Conservation (phyloP, 2,329 filamentous ascomycete species). For the Hirsutella minnesotensis region DNA sequence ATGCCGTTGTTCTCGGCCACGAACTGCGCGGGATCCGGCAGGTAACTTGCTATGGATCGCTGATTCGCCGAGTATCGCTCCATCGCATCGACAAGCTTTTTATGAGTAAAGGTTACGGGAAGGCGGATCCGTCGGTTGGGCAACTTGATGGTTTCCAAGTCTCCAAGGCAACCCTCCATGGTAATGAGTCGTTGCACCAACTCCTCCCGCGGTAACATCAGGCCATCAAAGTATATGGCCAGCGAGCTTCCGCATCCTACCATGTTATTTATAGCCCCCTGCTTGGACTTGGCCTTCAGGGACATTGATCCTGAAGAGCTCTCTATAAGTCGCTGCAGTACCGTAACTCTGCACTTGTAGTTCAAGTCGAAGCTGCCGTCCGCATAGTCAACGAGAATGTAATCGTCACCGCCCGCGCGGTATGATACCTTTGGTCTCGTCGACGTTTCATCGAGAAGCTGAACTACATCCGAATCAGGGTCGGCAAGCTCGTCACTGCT, state of each 20-base stretch:
- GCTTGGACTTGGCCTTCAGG: background rate
- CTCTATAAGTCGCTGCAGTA: background rate
- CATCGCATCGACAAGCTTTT: background rate
- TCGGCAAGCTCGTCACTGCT: too few relatives aligned
- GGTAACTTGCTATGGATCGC: background rate
- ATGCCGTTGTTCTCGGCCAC: background rate
- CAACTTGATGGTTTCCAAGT: background rate
- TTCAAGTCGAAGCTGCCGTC: background rate
- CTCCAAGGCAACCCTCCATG: background rate
- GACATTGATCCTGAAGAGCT: background rate
- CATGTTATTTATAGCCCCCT: background rate
- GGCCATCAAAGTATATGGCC: background rate
- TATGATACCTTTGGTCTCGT: background rate
- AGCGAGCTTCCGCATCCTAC: background rate
- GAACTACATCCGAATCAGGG: background rate
- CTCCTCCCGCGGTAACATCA: background rate
- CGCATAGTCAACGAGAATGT: background rate
- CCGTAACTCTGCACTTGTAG: background rate
- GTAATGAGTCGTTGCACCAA: background rate
- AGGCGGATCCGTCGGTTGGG: constrained; percentile 1
- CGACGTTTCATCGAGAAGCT: background rate
- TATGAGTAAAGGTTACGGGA: background rate
- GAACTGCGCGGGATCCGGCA: background rate
- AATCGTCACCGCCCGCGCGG: background rate
- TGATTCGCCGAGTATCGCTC: background rate